Evolutionary conservation across 257 asterid species (phyloP).

Genomic region (Nicotiana undulata): DNA sequence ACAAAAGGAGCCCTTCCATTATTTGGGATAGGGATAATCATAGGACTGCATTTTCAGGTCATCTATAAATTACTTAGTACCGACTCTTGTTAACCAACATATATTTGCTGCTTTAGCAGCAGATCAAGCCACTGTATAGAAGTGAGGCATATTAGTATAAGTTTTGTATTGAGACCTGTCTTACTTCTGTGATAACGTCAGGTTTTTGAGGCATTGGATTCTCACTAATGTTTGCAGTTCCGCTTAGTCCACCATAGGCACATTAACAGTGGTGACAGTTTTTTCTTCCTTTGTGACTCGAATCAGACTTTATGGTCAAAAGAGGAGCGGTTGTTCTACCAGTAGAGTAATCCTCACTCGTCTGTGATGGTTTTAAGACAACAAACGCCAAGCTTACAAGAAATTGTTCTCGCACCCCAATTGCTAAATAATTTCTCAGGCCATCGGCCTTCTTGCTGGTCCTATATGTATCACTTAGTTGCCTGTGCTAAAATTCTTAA

Average conservation of each 20-base stretch:
- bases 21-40: constrained; percentile 22
- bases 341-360: background rate
- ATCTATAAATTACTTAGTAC: constrained; percentile 12
- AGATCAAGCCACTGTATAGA: background rate
- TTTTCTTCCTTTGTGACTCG: no score
- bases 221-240: background rate
- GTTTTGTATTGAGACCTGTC: background rate
- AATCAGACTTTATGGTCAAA: background rate
- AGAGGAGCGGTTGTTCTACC: background rate
- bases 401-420: no score
- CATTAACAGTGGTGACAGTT: background rate
- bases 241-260: background rate
- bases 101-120: background rate
- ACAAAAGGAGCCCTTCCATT: constrained; percentile 16
- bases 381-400: background rate
- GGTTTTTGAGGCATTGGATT: background rate
- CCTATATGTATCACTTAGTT: no score
- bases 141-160: background rate
- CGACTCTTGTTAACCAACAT: background rate
- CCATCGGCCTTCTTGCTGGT: no score
- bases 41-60: constrained; percentile 12
- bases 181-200: background rate
- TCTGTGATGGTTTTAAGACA: background rate
- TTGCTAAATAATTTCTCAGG: no score
- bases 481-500: no score